Evolutionary conservation across 345 rosid species (phyloP), one percentile per base, ranked within the genome.

Genomic region (Syzygium jambos): DNA sequence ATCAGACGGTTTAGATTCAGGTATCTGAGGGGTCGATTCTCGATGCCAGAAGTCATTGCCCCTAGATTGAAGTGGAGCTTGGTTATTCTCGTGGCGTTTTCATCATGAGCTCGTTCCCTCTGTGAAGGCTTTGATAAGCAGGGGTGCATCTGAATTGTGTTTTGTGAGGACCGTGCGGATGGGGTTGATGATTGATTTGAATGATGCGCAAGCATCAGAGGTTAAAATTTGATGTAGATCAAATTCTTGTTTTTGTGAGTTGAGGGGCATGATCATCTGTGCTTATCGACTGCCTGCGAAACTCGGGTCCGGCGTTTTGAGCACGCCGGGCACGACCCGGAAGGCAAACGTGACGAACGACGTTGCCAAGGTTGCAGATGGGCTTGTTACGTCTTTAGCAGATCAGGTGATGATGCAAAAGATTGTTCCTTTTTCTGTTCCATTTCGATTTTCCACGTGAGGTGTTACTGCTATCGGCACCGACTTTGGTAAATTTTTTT

Each of bases 381-480:
- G 95, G 90, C 98, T 98, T 87, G 98, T 98, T 89, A 93, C 98
- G 86, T 98, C 99, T 95, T 93, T 96, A 89, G 98, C 99, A 73
- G 94, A 95, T 90, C 95, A 96, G 98, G 99, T 89, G 89, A 89
- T 15, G 77, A 21, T 84, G 43, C 85, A 23, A 84, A 52, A 65
- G 1, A 19, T 51, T n/a, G 85, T 11, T 41, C 53, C 85, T 63
- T 63, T 63, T 29, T 21, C 22, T 53, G 56, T 53, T 17, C 56
- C 56, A 17, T 53, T 54, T 54, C 56, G 23, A 54, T 54, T 54
- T 19, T 54, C 56, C 56, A 2, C 23, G 19, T 19, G 56, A 19
- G 77, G 22, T 65, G 7, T 63, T 65, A 9, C 11, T 9, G 13
- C 41, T 29, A 30, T 15, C 11, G 41, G 41, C 41, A 38, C 41